These are phyloP conservation scores for Diaporthe sp. DNA, from an alignment of 2,329 filamentous ascomycete species.

Conservation along the genomic window DNA sequence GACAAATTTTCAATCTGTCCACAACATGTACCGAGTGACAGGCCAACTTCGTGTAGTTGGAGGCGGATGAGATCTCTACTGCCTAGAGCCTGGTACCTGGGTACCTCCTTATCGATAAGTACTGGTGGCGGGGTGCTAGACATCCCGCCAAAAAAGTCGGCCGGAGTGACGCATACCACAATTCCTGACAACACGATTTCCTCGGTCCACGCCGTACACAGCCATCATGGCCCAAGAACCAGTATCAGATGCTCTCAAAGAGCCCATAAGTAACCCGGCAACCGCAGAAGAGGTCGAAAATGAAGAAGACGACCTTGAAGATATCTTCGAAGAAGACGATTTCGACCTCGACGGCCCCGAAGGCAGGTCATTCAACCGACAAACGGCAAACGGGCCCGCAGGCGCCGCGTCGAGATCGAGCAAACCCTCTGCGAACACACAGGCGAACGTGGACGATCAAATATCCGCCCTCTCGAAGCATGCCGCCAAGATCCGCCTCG, in stretches of 20 bases:
- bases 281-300: slow-evolving; percentile 48
- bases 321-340: slow-evolving; percentile 71
- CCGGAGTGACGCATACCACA: background rate
- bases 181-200: background rate
- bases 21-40: background rate
- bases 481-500: slow-evolving; percentile 86
- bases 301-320: slow-evolving; percentile 59
- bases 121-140: slow-evolving; percentile 8
- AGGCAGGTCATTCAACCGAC: slow-evolving; percentile 83
- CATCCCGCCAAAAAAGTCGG: slow-evolving; percentile 35
- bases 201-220: background rate
- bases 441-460: slow-evolving; percentile 87
- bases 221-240: slow-evolving; percentile 24
- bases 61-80: background rate
- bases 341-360: slow-evolving; percentile 71
- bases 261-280: background rate
- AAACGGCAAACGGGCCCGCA: slow-evolving; percentile 59
- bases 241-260: slow-evolving; percentile 24
- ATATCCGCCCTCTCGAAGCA: slow-evolving; percentile 87
- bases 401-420: slow-evolving; percentile 77
- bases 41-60: background rate
- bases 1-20: background rate
- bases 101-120: slow-evolving; percentile 27
- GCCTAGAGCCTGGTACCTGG: fast-evolving
- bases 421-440: slow-evolving; percentile 84